A percentile compares a stretch with the other conserved stretches of the same genome.
phyloP scores from a whole-genome alignment of 352 stramenopile genomes.

The Peronospora destructor region DNA sequence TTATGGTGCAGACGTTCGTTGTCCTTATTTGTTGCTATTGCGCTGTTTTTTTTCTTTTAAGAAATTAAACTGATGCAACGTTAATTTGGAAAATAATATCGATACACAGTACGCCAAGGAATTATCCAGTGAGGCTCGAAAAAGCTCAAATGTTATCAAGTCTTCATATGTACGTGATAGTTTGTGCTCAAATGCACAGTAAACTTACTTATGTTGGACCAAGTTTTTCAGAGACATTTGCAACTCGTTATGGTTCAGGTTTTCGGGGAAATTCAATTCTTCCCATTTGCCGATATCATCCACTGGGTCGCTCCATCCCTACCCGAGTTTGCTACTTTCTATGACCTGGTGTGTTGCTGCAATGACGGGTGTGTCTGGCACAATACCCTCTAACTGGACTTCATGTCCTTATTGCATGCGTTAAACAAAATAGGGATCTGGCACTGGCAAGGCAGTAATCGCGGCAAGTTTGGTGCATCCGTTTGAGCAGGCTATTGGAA shows the following conservation, averaged over 20 bases:
- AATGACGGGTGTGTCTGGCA: not conserved
- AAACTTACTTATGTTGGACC: not conserved
- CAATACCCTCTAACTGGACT: not conserved
- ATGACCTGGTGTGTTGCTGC: conserved; percentile 52
- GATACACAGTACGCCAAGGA: conserved; percentile 68
- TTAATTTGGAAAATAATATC: not conserved
- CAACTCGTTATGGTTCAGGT: conserved; percentile 33
- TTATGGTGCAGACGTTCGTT: conserved; percentile 51
- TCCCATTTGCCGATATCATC: conserved; percentile 73
- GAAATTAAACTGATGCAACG: not conserved
- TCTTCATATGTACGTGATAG: conserved; percentile 56
- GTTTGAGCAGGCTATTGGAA: conserved; percentile 82
- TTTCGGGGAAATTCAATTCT: conserved; percentile 82
- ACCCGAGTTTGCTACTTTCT: conserved; percentile 70
- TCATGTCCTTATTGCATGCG: not conserved
- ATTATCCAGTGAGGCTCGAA: conserved; percentile 67
- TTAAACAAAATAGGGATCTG: conserved; percentile 49
- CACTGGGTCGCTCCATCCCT: conserved; percentile 53
- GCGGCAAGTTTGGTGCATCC: conserved; percentile 66
- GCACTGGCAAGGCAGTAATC: conserved; percentile 74
- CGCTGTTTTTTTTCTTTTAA: not conserved
- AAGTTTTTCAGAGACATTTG: not conserved
- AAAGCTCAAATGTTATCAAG: conserved; percentile 74
- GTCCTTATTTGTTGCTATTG: not conserved
- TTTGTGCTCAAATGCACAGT: not conserved